phyloP scores from a whole-genome alignment of 225 moss, liverwort and hornwort genomes.

The Marchantia paleacea region DNA sequence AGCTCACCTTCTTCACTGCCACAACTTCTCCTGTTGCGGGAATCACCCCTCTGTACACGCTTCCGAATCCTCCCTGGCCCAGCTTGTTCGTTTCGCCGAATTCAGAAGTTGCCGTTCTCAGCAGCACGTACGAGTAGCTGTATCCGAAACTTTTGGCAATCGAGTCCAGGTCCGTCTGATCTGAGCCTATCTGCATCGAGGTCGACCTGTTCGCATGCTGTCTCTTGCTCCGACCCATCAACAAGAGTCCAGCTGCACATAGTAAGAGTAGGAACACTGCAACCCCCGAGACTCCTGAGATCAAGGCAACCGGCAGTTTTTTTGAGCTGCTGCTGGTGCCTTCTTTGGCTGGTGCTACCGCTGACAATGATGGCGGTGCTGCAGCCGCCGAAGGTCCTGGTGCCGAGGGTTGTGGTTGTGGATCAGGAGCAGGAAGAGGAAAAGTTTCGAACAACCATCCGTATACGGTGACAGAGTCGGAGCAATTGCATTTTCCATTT shows the following conservation, averaged over 20 bases:
- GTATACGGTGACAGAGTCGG: not conserved
- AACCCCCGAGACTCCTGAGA: not conserved
- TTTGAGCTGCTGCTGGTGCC: too few species aligned
- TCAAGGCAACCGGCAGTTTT: too few species aligned
- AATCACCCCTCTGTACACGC: slow-evolving; percentile 46
- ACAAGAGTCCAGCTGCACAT: not conserved
- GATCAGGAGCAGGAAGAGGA: too few species aligned
- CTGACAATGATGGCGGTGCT: too few species aligned
- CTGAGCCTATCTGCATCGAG: too few species aligned
- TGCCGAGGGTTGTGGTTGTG: not conserved
- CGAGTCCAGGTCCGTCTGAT: not conserved
- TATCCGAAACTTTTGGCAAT: not conserved
- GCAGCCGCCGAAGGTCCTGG: too few species aligned
- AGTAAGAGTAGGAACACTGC: not conserved
- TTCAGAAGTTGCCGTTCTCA: slow-evolving; percentile 47
- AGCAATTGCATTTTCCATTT: slow-evolving; percentile 1
- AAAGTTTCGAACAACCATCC: too few species aligned
- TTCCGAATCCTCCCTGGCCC: slow-evolving; percentile 52
- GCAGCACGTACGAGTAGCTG: slow-evolving; percentile 42
- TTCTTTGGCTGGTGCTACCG: too few species aligned
- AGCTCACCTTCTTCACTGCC: slow-evolving; percentile 48
- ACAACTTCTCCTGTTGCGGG: slow-evolving; percentile 28
- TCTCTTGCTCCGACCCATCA: too few species aligned
- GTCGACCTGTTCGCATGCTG: too few species aligned
- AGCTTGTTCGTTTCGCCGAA: slow-evolving; percentile 44